phyloP scores from a whole-genome alignment of 2,329 filamentous ascomycete genomes.

The Mariannaea elegans region DNA sequence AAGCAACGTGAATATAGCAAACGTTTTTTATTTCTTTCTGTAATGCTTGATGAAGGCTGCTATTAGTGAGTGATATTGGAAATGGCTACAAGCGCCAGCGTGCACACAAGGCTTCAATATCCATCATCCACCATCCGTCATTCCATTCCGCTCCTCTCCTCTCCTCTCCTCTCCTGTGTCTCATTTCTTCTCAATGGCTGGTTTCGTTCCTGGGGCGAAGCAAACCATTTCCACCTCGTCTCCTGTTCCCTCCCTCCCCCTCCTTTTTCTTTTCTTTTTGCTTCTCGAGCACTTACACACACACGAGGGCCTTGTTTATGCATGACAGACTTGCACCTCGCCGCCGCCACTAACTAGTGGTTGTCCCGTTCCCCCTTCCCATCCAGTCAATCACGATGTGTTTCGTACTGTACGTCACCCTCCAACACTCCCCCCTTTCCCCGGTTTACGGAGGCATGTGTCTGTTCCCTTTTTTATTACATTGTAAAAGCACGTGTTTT shows the following conservation, averaged over 20 bases:
- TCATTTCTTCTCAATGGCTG: neutral
- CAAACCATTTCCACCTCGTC: neutral
- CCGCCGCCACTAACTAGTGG: slow-evolving; percentile 16
- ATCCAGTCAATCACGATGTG: neutral
- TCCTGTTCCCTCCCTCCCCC: neutral
- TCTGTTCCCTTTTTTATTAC: neutral
- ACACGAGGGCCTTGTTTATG: slow-evolving; percentile 22
- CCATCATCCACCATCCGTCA: slow-evolving; percentile 24
- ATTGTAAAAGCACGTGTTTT: neutral
- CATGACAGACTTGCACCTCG: slow-evolving; percentile 34
- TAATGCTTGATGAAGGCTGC: slow-evolving; percentile 16
- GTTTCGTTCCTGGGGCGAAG: neutral
- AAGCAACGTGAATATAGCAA: neutral
- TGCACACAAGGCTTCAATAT: slow-evolving; percentile 23
- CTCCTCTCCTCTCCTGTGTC: slow-evolving; percentile 8
- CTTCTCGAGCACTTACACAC: neutral
- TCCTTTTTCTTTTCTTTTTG: neutral
- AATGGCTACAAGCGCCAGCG: slow-evolving; percentile 17
- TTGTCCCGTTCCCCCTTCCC: neutral
- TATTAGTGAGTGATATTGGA: slow-evolving; percentile 17
- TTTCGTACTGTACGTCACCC: neutral
- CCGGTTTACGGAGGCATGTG: neutral
- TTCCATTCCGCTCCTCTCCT: slow-evolving; percentile 25
- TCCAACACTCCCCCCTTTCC: neutral
- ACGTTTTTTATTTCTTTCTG: neutral